Conservation (phyloP, 2,329 filamentous ascomycete genomes). For the Coniochaeta pulveracea region DNA sequence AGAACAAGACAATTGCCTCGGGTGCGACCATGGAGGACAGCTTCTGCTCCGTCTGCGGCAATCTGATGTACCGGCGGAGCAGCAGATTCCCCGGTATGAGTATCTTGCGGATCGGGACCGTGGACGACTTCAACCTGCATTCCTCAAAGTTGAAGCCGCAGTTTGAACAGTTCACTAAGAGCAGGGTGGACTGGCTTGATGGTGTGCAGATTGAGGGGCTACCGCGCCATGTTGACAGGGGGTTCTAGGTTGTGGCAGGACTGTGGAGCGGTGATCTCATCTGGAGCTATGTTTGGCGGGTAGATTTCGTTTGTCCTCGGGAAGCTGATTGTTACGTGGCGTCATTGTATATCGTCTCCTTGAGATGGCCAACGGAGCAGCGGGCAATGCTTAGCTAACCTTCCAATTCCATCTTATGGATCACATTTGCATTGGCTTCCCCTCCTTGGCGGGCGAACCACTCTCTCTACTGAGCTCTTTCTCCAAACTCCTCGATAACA, state of each 20-base stretch:
- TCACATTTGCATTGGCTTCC: too few species aligned
- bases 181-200: conserved; percentile 20
- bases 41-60: conserved; percentile 1
- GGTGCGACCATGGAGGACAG: neutral
- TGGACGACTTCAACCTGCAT: conserved; percentile 38
- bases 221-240: neutral
- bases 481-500: conserved; percentile 8
- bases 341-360: too few species aligned
- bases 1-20: neutral
- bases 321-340: too few species aligned
- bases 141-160: conserved; percentile 34
- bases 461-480: neutral
- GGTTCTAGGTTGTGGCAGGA: too few species aligned
- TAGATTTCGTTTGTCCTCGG: too few species aligned
- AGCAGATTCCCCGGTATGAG: conserved; percentile 24
- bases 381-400: too few species aligned
- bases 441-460: neutral
- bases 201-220: conserved; percentile 1
- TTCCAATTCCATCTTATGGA: too few species aligned
- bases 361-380: too few species aligned
- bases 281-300: too few species aligned
- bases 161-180: conserved; percentile 31
- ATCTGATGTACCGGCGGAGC: conserved; percentile 33
- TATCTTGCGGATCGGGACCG: conserved; percentile 34
- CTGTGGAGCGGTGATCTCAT: too few species aligned